phyloP scores from a whole-genome alignment of 2,329 filamentous ascomycete species.

The Curvularia hawaiiensis region DNA sequence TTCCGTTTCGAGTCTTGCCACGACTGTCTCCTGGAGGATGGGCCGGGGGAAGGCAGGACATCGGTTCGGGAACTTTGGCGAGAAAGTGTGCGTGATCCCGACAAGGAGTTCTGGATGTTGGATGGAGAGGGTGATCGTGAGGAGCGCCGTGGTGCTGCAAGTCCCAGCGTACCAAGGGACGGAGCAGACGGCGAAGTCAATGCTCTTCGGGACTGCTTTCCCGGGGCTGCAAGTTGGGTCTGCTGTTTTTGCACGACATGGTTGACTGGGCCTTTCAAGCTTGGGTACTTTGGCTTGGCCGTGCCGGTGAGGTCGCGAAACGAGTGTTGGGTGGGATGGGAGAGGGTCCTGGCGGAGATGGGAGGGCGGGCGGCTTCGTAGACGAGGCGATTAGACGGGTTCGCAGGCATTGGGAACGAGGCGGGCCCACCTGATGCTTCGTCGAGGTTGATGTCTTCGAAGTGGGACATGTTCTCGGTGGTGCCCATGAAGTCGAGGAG shows the following conservation, averaged over 20 bases:
- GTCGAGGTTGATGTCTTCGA: slow-evolving; percentile 91
- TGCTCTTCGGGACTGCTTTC: slow-evolving; percentile 47
- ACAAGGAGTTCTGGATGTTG: slow-evolving; percentile 30
- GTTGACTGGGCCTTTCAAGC: slow-evolving; percentile 48
- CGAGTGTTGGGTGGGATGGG: slow-evolving; percentile 30
- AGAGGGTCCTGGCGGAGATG: slow-evolving; percentile 24
- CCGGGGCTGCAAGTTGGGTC: slow-evolving; percentile 46
- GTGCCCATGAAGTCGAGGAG: slow-evolving; percentile 65
- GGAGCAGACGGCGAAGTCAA: slow-evolving; percentile 49
- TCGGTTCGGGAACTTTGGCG: slow-evolving; percentile 43
- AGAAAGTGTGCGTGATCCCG: slow-evolving; percentile 40
- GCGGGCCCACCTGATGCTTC: slow-evolving; percentile 53
- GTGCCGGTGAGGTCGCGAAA: slow-evolving; percentile 47
- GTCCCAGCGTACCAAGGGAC: slow-evolving; percentile 37
- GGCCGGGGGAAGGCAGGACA: slow-evolving; percentile 34
- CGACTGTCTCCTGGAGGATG: slow-evolving; percentile 51
- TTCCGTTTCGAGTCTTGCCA: slow-evolving; percentile 74
- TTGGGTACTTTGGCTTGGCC: slow-evolving; percentile 47
- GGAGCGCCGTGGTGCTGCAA: slow-evolving; percentile 39
- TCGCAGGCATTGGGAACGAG: slow-evolving; percentile 52
- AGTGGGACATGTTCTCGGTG: slow-evolving; percentile 75
- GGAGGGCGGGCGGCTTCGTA: slow-evolving; percentile 37
- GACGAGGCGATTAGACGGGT: slow-evolving; percentile 37
- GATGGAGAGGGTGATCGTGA: slow-evolving; percentile 47
- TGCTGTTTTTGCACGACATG: slow-evolving; percentile 38